Evolutionary conservation across 2,329 filamentous ascomycete genomes (phyloP).

Genomic region (Thermomyces lanuginosus): DNA sequence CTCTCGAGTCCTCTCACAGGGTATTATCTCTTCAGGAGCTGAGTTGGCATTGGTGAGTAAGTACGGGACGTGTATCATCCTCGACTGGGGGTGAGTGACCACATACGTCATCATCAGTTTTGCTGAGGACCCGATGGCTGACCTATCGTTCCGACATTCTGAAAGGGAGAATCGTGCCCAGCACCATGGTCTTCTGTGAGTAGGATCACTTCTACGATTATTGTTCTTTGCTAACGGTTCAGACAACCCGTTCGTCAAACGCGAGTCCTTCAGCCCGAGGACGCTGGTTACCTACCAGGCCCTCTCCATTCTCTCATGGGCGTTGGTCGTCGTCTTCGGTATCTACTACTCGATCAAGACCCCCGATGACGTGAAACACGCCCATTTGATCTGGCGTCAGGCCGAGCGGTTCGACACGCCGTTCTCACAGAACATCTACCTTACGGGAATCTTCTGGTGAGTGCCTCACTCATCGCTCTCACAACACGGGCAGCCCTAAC

Average conservation of each 20-base stretch:
- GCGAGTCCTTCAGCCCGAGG: slow-evolving; percentile 46
- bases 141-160: too few species aligned
- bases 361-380: slow-evolving; percentile 46
- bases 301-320: slow-evolving; percentile 56
- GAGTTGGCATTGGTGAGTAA: too few species aligned
- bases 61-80: too few species aligned
- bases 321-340: slow-evolving; percentile 53
- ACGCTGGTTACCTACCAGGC: slow-evolving; percentile 59
- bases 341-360: slow-evolving; percentile 56
- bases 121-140: too few species aligned
- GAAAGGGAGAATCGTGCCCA: too few species aligned
- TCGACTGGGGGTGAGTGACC: too few species aligned
- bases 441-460: slow-evolving; percentile 60
- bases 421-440: slow-evolving; percentile 54
- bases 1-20: too few species aligned
- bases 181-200: slow-evolving; percentile 6
- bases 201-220: too few species aligned
- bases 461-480: slow-evolving; percentile 7
- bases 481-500: slow-evolving; percentile 1
- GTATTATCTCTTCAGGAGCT: too few species aligned
- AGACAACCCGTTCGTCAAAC: slow-evolving; percentile 64
- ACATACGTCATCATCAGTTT: too few species aligned
- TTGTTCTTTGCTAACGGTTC: too few species aligned
- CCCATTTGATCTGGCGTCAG: slow-evolving; percentile 57
- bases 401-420: slow-evolving; percentile 51